Base-by-base conservation (phyloP, 768 basidiomycete genomes). In the Sporobolomyces roseus region DNA sequence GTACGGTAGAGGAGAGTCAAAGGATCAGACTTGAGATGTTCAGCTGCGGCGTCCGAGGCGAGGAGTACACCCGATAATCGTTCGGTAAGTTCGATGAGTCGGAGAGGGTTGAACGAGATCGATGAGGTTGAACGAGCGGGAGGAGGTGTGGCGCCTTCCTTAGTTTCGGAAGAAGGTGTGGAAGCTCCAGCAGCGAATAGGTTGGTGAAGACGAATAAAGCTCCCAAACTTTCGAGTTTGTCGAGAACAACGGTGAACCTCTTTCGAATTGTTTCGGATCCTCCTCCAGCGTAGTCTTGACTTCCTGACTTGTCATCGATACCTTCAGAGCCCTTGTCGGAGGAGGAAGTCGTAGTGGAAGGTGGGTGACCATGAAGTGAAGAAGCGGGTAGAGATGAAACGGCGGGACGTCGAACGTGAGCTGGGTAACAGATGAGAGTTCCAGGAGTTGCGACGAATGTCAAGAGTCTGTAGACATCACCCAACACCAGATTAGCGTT, bases 191-290 rank as follows among this genome's bases (percentile, higher is more conserved):
- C n/a, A n/a, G n/a, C n/a, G 48, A 97, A 81, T 63, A 97, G 85
- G 75, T 94, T 90, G 0, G 90, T 86, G 62, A 99, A 80, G 0
- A 90, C 85, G 91, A 99, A 93, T 78, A 90, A 86, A 13, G 88
- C 85, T 0, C 93, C 88, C 1, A 98, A 77, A 77, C 93, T 90
- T 74, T 96, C 94, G 54, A 93, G 81, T 77, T 87, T 90, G 77
- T 94, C 92, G 23, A 98, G 83, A 23, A 98, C 86, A 67, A 97
- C 85, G 0, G 88, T 87, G 79, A 93, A 90, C 13, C 86, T 83
- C 3, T 81, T 82, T 65, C 46, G 8, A 41, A 50, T 65, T 66
- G 48, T 48, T 73, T 70, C n/a, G n/a, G 56, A 29, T 3, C 16
- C 58, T 9, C 43, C 13, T 54, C 19, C 16, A 43, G 21, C 35